phyloP scores from a whole-genome alignment of 2,329 filamentous ascomycete genomes.

The Botrytis fragariae region DNA sequence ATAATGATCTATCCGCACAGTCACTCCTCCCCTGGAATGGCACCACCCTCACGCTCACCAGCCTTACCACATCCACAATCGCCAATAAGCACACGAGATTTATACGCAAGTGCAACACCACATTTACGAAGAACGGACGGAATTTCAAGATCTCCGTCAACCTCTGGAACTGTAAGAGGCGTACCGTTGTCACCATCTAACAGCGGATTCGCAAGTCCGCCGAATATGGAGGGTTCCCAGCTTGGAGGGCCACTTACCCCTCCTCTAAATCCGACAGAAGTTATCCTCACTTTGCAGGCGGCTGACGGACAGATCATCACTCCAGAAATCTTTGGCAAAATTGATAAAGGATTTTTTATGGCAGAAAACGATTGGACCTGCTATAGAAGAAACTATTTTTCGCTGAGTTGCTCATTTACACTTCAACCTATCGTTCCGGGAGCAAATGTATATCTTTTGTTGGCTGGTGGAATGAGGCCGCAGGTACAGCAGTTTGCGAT shows the following conservation, averaged over 20 bases:
- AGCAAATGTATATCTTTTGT: slow-evolving; percentile 43
- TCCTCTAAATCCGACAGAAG: slow-evolving; percentile 41
- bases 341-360: slow-evolving; percentile 69
- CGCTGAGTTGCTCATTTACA: slow-evolving; percentile 62
- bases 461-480: slow-evolving; percentile 26
- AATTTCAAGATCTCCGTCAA: slow-evolving; percentile 37
- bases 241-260: slow-evolving; percentile 33
- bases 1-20: slow-evolving; percentile 35
- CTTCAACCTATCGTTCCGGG: slow-evolving; percentile 48
- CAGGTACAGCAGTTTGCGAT: slow-evolving; percentile 60
- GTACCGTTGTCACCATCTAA: slow-evolving; percentile 38
- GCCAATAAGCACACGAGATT: slow-evolving; percentile 35
- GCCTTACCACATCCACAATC: slow-evolving; percentile 36
- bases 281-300: slow-evolving; percentile 49
- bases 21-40: slow-evolving; percentile 36
- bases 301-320: slow-evolving; percentile 51
- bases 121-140: slow-evolving; percentile 36
- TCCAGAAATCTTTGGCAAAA: slow-evolving; percentile 63
- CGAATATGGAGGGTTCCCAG: slow-evolving; percentile 36
- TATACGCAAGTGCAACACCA: slow-evolving; percentile 37
- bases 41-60: slow-evolving; percentile 37
- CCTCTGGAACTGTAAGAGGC: slow-evolving; percentile 33
- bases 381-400: slow-evolving; percentile 72
- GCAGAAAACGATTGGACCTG: slow-evolving; percentile 69
- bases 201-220: slow-evolving; percentile 38